These are phyloP conservation scores for Pleurozium schreberi DNA, from an alignment of 225 moss, liverwort and hornwort species.

Conservation along the genomic window DNA sequence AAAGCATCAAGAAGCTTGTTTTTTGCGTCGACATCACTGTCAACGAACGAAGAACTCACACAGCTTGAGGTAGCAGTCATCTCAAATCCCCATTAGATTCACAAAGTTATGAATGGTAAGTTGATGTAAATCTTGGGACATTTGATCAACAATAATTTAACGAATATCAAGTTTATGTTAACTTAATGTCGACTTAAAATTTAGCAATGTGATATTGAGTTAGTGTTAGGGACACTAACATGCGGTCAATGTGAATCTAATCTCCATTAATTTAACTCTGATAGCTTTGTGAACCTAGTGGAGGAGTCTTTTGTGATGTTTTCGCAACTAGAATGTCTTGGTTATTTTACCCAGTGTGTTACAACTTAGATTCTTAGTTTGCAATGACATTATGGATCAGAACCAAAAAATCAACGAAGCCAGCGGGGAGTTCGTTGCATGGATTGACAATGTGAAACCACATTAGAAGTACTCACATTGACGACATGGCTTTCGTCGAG, in stretches of 20 bases:
- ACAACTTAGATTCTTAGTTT: neutral
- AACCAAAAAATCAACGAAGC: neutral
- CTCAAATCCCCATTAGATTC: neutral
- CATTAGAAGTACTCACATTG: slow-evolving; percentile 24
- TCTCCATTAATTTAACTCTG: neutral
- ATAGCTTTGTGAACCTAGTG: neutral
- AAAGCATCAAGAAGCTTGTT: slow-evolving; percentile 9
- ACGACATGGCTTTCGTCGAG: slow-evolving; percentile 20
- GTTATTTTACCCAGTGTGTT: neutral
- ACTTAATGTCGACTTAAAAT: neutral
- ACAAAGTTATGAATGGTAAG: neutral
- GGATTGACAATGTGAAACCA: slow-evolving; percentile 40
- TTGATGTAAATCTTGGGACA: neutral
- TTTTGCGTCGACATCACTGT: slow-evolving; percentile 28
- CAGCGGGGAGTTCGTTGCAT: slow-evolving; percentile 15
- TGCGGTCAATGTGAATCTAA: neutral
- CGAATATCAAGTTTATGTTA: neutral
- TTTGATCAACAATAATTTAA: neutral
- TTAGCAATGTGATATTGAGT: neutral
- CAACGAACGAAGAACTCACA: slow-evolving; percentile 1
- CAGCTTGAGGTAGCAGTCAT: slow-evolving; percentile 11
- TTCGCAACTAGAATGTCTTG: neutral
- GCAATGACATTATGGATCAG: slow-evolving; percentile 5
- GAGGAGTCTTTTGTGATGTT: neutral
- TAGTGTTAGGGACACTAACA: neutral